phyloP scores from a whole-genome alignment of 1,284 basidiomycete species.

The Peniophora sp. region DNA sequence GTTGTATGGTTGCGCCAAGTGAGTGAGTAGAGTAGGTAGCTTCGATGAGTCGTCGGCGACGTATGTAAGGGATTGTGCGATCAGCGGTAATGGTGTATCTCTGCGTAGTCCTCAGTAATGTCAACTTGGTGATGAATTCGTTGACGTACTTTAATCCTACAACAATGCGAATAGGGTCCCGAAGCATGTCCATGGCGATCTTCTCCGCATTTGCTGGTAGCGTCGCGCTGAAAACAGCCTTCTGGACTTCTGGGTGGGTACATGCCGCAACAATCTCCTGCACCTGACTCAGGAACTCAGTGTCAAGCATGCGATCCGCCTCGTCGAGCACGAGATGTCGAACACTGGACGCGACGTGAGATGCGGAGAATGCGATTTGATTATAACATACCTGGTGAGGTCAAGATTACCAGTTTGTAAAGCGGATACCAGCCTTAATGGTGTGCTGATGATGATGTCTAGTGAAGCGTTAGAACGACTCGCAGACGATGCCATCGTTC shows the following conservation, averaged over 20 bases:
- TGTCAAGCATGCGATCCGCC: conserved; percentile 84
- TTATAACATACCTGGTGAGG: conserved; percentile 61
- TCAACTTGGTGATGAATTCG: conserved; percentile 4
- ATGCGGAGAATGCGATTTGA: neutral
- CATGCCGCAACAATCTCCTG: conserved; percentile 87
- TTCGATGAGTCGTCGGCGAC: conserved; percentile 93
- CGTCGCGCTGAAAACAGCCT: conserved; percentile 91
- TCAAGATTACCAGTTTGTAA: conserved; percentile 62
- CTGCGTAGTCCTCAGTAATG: conserved; percentile 31
- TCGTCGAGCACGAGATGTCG: conserved; percentile 85
- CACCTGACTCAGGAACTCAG: conserved; percentile 85
- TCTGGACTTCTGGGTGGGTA: conserved; percentile 66
- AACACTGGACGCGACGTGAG: conserved; percentile 40
- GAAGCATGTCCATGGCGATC: conserved; percentile 79
- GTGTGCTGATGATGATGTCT: conserved; percentile 83
- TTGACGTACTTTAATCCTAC: conserved; percentile 84
- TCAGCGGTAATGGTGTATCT: conserved; percentile 80
- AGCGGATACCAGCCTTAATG: conserved; percentile 68
- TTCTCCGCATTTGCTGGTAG: conserved; percentile 87
- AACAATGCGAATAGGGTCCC: conserved; percentile 80
- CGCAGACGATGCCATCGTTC: neutral
- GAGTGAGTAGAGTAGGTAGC: conserved; percentile 73
- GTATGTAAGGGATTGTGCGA: conserved; percentile 84
- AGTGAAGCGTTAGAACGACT: neutral
- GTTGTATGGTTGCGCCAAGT: conserved; percentile 80